Evolutionary conservation across 2,329 filamentous ascomycete genomes (phyloP).

Genomic region (Curvularia eragrostidis): DNA sequence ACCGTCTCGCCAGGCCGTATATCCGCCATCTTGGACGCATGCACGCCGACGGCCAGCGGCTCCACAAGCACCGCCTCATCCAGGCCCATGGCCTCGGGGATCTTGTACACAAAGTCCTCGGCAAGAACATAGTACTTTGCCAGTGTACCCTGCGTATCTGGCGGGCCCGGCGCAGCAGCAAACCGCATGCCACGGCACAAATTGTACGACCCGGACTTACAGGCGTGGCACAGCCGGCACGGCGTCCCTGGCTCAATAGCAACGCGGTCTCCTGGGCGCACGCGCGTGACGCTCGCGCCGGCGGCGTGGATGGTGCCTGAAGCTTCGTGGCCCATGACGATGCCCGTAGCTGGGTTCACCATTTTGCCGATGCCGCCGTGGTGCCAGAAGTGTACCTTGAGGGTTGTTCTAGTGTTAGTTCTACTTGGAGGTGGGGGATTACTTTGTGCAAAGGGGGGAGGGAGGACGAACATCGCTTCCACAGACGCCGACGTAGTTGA

Average conservation of each 20-base stretch:
- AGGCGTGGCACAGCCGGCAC: slow-evolving; percentile 85
- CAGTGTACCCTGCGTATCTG: slow-evolving; percentile 69
- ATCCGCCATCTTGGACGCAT: slow-evolving; percentile 79
- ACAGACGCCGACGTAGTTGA: slow-evolving; percentile 55
- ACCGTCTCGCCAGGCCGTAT: slow-evolving; percentile 84
- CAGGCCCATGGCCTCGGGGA: slow-evolving; percentile 78
- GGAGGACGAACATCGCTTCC: slow-evolving; percentile 42
- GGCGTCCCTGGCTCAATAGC: slow-evolving; percentile 92
- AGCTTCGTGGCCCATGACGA: slow-evolving; percentile 92
- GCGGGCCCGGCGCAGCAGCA: slow-evolving; percentile 85
- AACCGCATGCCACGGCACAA: slow-evolving; percentile 86
- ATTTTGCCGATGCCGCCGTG: slow-evolving; percentile 88
- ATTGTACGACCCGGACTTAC: slow-evolving; percentile 89
- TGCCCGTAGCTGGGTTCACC: slow-evolving; percentile 77
- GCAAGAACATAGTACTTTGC: slow-evolving; percentile 90
- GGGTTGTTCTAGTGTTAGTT: neutral
- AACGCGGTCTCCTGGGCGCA: slow-evolving; percentile 85
- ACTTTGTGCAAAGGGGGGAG: no score
- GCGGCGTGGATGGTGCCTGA: slow-evolving; percentile 80
- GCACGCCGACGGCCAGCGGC: slow-evolving; percentile 85
- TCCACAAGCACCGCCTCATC: slow-evolving; percentile 90
- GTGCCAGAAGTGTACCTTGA: slow-evolving; percentile 87
- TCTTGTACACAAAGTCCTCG: slow-evolving; percentile 91
- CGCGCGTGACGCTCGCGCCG: slow-evolving; percentile 74
- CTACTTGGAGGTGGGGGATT: no score